These are phyloP conservation scores for Cladosporium sp. DNA, from an alignment of 2,329 filamentous ascomycete species.

Conservation along the genomic window DNA sequence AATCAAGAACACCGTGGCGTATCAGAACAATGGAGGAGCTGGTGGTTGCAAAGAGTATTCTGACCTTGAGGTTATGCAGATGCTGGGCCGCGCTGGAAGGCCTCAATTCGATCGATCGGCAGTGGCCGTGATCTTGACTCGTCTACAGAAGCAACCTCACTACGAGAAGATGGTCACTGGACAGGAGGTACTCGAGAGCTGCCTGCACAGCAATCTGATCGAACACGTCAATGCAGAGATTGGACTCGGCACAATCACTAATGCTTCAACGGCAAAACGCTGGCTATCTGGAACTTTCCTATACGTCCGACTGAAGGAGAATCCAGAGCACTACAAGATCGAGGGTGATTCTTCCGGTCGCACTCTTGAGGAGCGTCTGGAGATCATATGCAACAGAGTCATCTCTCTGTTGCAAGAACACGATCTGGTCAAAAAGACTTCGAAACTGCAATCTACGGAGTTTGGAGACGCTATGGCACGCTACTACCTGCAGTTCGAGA, in stretches of 20 bases:
- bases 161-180: constrained; percentile 74
- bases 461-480: constrained; percentile 78
- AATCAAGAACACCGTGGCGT: constrained; percentile 72
- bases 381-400: constrained; percentile 66
- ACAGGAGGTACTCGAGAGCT: constrained; percentile 70
- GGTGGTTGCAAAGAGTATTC: constrained; percentile 61
- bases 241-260: constrained; percentile 66
- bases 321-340: constrained; percentile 67
- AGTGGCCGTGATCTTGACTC: constrained; percentile 74
- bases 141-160: constrained; percentile 56
- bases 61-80: constrained; percentile 83
- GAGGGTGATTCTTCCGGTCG: constrained; percentile 47
- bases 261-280: constrained; percentile 60
- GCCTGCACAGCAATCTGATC: constrained; percentile 71
- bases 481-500: constrained; percentile 75
- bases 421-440: constrained; percentile 50
- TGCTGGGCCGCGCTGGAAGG: constrained; percentile 78
- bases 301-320: constrained; percentile 66
- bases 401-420: constrained; percentile 60
- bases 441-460: constrained; percentile 59
- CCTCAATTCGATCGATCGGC: constrained; percentile 78
- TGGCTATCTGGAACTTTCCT: constrained; percentile 79
- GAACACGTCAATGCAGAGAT: constrained; percentile 85
- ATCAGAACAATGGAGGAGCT: constrained; percentile 43
- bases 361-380: constrained; percentile 60